Evolutionary conservation across 202 grass and related monocot genomes (phyloP), one percentile per base, ranked within the genome.

Genomic region (Musa balbisiana): DNA sequence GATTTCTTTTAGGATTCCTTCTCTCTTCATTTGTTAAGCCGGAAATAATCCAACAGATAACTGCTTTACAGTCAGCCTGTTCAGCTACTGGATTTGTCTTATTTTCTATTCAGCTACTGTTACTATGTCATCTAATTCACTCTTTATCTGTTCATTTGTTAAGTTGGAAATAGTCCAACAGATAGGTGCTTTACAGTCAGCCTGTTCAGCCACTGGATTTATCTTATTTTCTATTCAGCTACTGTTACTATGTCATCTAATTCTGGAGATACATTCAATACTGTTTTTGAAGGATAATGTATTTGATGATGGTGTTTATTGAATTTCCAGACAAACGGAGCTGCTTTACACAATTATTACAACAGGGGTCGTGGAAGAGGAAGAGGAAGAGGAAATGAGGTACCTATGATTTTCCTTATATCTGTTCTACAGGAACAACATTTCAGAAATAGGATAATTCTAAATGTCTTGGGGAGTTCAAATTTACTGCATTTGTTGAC

Each of bases 351-450:
- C 73, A 74, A 51, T 69, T 84, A 84, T 73, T 88, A 89, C 84
- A 82, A 89, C 10, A 82, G 88, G 85, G 84, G 84, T 22, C 88
- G 82, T 53, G 87, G 90, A 80, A 86, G 83, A 83, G 92, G 92
- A 84, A 86, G 91, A 82, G 87, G 87, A 69, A 85, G 90, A 89
- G 82, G 80, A 80, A 85, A 78, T 74, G 50, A 26, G 80, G 90
- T 92, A 87, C 8, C 2, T 16, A 73, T 55, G 73, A 21, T 67
- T 49, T 77, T 27, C 53, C 3, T 62, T 62, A 1, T 23, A 72
- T 67, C 67, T 75, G 50, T 76, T 76, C 2, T 51, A 76, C 21
- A 1, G 19, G 3, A 11, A 59, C 72, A 67, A 2, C 49, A 52
- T 8, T 51, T n/a, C 19, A 76, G 1, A 19, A 53, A 69, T 80